Base-by-base conservation (phyloP, 2,329 filamentous ascomycete genomes). In the Hymenoscyphus salicellus region DNA sequence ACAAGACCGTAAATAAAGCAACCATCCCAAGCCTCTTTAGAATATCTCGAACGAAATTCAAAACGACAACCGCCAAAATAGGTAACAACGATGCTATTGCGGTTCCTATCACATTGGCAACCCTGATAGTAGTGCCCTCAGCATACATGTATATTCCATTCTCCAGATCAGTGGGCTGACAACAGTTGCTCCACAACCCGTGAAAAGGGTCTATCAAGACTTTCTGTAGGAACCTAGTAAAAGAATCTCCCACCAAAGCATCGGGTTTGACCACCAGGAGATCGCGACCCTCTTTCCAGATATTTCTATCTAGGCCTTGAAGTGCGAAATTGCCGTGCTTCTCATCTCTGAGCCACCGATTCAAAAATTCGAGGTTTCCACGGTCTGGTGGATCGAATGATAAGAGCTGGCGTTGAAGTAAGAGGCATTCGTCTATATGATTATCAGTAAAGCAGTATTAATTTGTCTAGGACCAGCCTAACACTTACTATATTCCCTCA, bases 11-110 rank as follows among this genome's bases (percentile, higher is more conserved):
- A 49, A 70, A 71, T 1, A 60, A 36, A 1, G 61, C 62, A 17
- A 71, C 65, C 11, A 72, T 59, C 0, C 66, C 69, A 1, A 69
- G 58, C 55, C 67, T 36, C 0, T 62, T 64, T 0, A 62, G 56
- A 6, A 56, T 64, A 14, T 66, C 58, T 0, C 58, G 17, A 5
- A 58, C 57, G 2, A 65, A 66, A 8, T 65, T 64, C 0, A 70
- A 43, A 10, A 60, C 63, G 0, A 61, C 49, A n/a, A 46, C 41
- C 5, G 41, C 41, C 8, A 17, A 46, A 5, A 46, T 20, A 46
- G 41, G 41, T 16, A 46, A n/a, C 5, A 20, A 7, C 17, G 41
- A 46, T n/a, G 41, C 5, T 46, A 46, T 46, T 46, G 17, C 17
- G 17, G 41, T 46, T 5, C 41, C 41, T n/a, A 46, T 7, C 17